phyloP scores from a whole-genome alignment of 1,139 yeast species.

The Blastobotrys serpentis region DNA sequence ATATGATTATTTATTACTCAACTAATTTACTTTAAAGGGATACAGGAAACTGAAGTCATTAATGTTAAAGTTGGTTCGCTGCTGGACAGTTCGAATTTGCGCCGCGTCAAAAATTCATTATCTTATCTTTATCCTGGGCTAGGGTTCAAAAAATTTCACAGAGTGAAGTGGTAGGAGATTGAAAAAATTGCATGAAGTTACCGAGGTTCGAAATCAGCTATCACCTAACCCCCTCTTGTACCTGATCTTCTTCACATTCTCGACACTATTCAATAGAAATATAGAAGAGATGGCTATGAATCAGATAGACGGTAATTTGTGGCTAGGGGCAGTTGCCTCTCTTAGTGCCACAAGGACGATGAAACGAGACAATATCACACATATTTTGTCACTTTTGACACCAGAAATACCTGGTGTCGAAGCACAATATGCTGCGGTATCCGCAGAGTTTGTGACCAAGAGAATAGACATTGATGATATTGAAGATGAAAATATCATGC shows the following conservation, averaged over 20 bases:
- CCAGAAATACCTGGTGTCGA: slow-evolving; percentile 20
- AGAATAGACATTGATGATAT: slow-evolving; percentile 71
- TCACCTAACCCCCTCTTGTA: not conserved
- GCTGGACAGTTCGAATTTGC: too few relatives aligned
- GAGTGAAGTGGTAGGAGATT: too few relatives aligned
- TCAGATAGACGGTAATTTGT: slow-evolving; percentile 35
- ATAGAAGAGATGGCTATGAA: slow-evolving; percentile 26
- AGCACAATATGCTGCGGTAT: slow-evolving; percentile 6
- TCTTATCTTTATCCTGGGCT: too few relatives aligned
- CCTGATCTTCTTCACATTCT: not conserved
- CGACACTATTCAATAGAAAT: not conserved
- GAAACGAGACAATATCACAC: slow-evolving; percentile 48
- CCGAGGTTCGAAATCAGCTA: too few relatives aligned
- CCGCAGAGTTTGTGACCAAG: slow-evolving; percentile 50
- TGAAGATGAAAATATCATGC: slow-evolving; percentile 59
- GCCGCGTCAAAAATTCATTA: too few relatives aligned
- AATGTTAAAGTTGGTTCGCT: too few relatives aligned
- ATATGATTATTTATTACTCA: too few relatives aligned
- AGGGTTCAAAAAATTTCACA: too few relatives aligned
- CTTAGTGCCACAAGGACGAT: slow-evolving; percentile 33
- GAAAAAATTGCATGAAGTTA: too few relatives aligned
- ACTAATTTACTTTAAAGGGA: too few relatives aligned
- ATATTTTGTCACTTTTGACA: slow-evolving; percentile 61
- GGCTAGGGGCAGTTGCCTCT: slow-evolving; percentile 37
- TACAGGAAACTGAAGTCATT: too few relatives aligned